Evolutionary conservation across 352 stramenopile species (phyloP).

Genomic region (Discostella stelligera): DNA sequence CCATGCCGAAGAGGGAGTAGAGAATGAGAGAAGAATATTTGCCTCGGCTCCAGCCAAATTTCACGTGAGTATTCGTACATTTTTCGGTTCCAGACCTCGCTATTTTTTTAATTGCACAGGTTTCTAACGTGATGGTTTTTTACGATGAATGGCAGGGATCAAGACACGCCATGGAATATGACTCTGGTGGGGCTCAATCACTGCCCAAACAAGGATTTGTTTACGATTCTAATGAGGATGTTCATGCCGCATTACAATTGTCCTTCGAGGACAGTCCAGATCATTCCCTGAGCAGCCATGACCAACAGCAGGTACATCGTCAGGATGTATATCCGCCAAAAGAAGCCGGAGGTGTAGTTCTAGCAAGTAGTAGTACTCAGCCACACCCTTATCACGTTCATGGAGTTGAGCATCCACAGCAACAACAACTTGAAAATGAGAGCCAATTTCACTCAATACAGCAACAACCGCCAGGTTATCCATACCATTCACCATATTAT

Average conservation of each 20-base stretch:
- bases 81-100: background rate
- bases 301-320: background rate
- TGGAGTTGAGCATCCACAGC: background rate
- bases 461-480: conserved; percentile 26
- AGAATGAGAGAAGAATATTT: background rate
- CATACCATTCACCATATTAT: conserved; percentile 28
- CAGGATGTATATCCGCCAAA: conserved; percentile 4
- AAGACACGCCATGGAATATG: conserved; percentile 17
- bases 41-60: conserved; percentile 25
- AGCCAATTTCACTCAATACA: background rate
- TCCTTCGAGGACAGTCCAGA: conserved; percentile 46
- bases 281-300: background rate
- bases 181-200: background rate
- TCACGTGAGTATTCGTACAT: conserved; percentile 18
- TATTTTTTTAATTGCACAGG: background rate
- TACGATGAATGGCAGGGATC: conserved; percentile 3
- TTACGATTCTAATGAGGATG: conserved; percentile 45
- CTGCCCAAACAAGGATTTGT: conserved; percentile 6
- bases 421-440: conserved; percentile 2
- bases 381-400: background rate
- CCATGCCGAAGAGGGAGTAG: background rate
- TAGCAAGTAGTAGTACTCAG: background rate
- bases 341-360: background rate
- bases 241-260: conserved; percentile 39
- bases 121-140: background rate